Conservation (phyloP, 805 yeast genomes). For the Zygosaccharomyces rouxii region DNA sequence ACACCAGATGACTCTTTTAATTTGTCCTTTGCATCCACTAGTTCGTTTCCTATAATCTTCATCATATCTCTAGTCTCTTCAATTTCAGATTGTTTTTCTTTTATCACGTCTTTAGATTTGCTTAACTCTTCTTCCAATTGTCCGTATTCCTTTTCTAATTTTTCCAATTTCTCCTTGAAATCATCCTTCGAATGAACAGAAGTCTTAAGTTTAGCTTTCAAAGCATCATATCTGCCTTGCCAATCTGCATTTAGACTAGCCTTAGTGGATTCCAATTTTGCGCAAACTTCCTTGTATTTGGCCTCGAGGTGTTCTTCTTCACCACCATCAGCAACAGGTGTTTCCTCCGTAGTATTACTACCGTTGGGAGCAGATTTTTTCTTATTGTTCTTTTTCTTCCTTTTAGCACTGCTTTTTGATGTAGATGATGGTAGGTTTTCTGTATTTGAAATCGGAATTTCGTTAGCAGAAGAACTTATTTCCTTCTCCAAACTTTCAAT, state of each 20-base stretch:
- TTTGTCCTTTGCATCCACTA: slow-evolving; percentile 64
- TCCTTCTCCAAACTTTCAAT: not conserved
- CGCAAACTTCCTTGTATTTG: slow-evolving; percentile 11
- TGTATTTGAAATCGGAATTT: not conserved
- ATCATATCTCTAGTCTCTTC: slow-evolving; percentile 72
- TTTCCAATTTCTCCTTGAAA: slow-evolving; percentile 4
- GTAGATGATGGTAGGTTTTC: not conserved
- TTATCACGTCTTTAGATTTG: slow-evolving; percentile 32
- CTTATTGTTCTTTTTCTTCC: slow-evolving; percentile 8
- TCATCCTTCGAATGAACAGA: slow-evolving; percentile 5
- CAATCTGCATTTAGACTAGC: slow-evolving; percentile 15
- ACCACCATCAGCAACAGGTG: not conserved
- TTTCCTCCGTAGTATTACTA: not conserved
- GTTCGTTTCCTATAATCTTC: slow-evolving; percentile 69
- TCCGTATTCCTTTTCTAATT: slow-evolving; percentile 14
- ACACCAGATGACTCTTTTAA: slow-evolving; percentile 42
- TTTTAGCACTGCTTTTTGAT: slow-evolving; percentile 4
- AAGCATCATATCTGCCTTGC: slow-evolving; percentile 19
- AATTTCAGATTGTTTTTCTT: slow-evolving; percentile 53
- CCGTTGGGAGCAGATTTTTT: slow-evolving; percentile 1
- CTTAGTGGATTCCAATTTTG: slow-evolving; percentile 17
- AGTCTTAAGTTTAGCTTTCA: slow-evolving; percentile 12
- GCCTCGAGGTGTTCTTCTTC: slow-evolving; percentile 10
- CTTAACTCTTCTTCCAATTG: slow-evolving; percentile 19
- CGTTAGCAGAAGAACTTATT: not conserved